Evolutionary conservation across 768 basidiomycete genomes (phyloP).

Genomic region (Mycena indigotica): DNA sequence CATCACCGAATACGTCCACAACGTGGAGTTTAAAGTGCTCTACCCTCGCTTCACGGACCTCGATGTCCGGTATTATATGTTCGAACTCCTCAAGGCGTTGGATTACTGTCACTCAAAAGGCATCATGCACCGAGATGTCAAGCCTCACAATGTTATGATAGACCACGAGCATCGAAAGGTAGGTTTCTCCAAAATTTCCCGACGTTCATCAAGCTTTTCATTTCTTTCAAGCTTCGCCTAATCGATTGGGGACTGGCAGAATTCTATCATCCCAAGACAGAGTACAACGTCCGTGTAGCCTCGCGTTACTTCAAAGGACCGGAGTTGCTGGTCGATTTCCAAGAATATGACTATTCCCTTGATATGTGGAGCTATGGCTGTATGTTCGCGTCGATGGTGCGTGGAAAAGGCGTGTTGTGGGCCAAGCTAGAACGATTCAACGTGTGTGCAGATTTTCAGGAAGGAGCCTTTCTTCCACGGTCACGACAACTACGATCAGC

Average conservation of each 20-base stretch:
- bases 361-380: constrained; percentile 99
- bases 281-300: constrained; percentile 97
- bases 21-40: constrained; percentile 94
- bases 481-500: constrained; percentile 97
- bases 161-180: constrained; percentile 97
- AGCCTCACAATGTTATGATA: constrained; percentile 99
- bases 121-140: constrained; percentile 98
- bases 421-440: constrained; percentile 13
- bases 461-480: constrained; percentile 99
- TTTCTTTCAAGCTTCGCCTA: constrained; percentile 69
- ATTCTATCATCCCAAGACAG: constrained; percentile 96
- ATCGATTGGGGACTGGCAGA: constrained; percentile 99
- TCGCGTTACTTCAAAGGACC: constrained; percentile 98
- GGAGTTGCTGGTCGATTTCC: constrained; percentile 95
- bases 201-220: constrained; percentile 5
- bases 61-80: constrained; percentile 96
- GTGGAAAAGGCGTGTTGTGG: constrained; percentile 24
- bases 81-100: constrained; percentile 94
- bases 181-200: constrained; percentile 21
- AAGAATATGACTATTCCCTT: constrained; percentile 96
- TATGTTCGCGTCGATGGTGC: constrained; percentile 98
- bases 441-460: constrained; percentile 79
- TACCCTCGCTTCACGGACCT: constrained; percentile 95
- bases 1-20: constrained; percentile 97
- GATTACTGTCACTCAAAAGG: constrained; percentile 99